Conservation (phyloP, 495 filamentous ascomycete genomes). For the Xylaria cubensis region DNA sequence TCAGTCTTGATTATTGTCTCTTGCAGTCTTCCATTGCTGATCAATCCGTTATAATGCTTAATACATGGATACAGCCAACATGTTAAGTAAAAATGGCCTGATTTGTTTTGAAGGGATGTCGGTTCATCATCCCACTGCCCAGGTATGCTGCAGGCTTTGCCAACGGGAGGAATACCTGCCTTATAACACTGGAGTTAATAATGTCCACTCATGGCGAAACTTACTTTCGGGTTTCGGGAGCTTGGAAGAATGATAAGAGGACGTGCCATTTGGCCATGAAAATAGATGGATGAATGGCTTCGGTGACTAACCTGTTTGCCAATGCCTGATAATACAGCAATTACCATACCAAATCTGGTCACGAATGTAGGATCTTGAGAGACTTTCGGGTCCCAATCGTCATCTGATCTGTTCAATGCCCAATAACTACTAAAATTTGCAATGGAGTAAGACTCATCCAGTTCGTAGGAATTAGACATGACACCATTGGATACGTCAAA, state of each 20-base stretch:
- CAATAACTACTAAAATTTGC: background rate
- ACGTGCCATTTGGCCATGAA: no score
- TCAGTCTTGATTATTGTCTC: background rate
- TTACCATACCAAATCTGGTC: background rate
- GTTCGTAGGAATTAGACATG: background rate
- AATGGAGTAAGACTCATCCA: background rate
- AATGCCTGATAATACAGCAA: background rate
- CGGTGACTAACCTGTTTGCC: background rate
- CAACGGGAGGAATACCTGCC: background rate
- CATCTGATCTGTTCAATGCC: background rate
- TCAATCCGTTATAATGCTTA: background rate
- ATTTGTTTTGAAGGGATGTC: background rate
- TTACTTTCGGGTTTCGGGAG: no score
- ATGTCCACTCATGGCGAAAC: no score
- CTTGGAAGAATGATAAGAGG: no score
- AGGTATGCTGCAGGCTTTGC: background rate
- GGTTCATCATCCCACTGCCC: background rate
- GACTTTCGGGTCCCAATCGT: background rate
- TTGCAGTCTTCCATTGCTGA: slow-evolving; percentile 1
- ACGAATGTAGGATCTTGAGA: background rate
- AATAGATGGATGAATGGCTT: no score
- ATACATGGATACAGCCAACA: background rate
- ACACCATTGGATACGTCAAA: background rate
- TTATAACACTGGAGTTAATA: no score
- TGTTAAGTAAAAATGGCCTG: background rate